Evolutionary conservation across 345 rosid genomes (phyloP).

Genomic region (Limnanthes douglasii): DNA sequence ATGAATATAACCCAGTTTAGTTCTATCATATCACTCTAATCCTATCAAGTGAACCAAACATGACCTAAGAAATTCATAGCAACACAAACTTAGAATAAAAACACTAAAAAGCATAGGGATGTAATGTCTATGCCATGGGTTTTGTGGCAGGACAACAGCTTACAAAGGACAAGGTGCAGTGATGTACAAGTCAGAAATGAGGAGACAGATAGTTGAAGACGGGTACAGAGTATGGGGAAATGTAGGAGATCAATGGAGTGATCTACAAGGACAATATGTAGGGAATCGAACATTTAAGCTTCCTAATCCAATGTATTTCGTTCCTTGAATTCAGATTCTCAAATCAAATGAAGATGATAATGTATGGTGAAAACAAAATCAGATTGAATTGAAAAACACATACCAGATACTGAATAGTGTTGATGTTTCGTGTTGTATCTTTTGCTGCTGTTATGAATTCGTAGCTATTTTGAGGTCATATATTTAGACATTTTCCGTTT

Average conservation of each 20-base stretch:
- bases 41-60: neutral
- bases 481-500: too few species aligned
- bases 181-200: constrained; percentile 38
- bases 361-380: too few species aligned
- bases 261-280: constrained; percentile 43
- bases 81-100: neutral
- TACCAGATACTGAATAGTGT: too few species aligned
- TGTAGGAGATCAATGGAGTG: constrained; percentile 88
- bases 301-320: constrained; percentile 84
- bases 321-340: too few species aligned
- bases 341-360: too few species aligned
- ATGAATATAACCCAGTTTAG: too few species aligned
- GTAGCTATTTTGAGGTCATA: too few species aligned
- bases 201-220: constrained; percentile 38
- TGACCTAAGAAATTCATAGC: neutral
- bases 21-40: too few species aligned
- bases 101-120: neutral
- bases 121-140: neutral
- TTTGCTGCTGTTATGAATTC: too few species aligned
- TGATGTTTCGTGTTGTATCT: too few species aligned
- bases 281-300: constrained; percentile 76
- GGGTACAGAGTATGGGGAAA: constrained; percentile 80
- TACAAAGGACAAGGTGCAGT: constrained; percentile 37
- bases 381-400: too few species aligned
- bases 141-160: constrained; percentile 21